A percentile compares a stretch with the other conserved stretches of the same genome.
Evolutionary conservation across 768 basidiomycete genomes (phyloP).

Genomic region (Lentinus brumalis): DNA sequence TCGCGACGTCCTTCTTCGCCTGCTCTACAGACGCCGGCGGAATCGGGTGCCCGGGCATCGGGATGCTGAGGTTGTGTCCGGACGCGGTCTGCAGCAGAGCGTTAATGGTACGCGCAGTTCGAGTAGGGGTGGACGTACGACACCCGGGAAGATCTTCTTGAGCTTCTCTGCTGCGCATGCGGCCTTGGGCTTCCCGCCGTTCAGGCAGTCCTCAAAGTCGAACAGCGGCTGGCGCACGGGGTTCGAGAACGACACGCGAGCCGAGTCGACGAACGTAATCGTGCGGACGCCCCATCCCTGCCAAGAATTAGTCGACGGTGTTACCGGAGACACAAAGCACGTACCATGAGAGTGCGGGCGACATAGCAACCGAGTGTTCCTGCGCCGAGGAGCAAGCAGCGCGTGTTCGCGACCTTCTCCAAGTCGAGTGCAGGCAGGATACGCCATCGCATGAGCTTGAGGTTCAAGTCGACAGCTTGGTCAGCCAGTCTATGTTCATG

Average conservation of each 20-base stretch:
- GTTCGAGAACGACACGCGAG: slow-evolving; percentile 93
- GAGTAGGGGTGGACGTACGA: slow-evolving; percentile 55
- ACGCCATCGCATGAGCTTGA: slow-evolving; percentile 98
- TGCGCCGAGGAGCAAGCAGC: slow-evolving; percentile 87
- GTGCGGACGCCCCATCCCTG: slow-evolving; percentile 83
- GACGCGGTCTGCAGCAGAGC: slow-evolving; percentile 65
- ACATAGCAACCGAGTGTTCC: slow-evolving; percentile 98
- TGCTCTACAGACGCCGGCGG: slow-evolving; percentile 57
- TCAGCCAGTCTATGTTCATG: slow-evolving; percentile 93
- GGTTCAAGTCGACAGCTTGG: slow-evolving; percentile 96
- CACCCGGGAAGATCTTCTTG: slow-evolving; percentile 89
- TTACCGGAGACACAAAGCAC: slow-evolving; percentile 16
- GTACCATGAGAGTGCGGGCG: slow-evolving; percentile 85
- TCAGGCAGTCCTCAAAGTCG: slow-evolving; percentile 89
- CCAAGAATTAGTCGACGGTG: background rate
- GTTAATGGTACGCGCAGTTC: background rate
- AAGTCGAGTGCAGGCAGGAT: slow-evolving; percentile 88
- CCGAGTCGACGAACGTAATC: slow-evolving; percentile 92
- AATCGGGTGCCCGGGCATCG: slow-evolving; percentile 98
- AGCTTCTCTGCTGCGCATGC: slow-evolving; percentile 84
- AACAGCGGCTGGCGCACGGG: slow-evolving; percentile 97
- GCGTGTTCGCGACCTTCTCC: slow-evolving; percentile 80
- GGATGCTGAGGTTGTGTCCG: slow-evolving; percentile 79
- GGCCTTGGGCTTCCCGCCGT: slow-evolving; percentile 94
- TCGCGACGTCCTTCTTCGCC: slow-evolving; percentile 64